A percentile compares a stretch with the other conserved stretches of the same genome.
Evolutionary conservation across 148 eudicot species (phyloP).

Genomic region (Pouteria glomerata): DNA sequence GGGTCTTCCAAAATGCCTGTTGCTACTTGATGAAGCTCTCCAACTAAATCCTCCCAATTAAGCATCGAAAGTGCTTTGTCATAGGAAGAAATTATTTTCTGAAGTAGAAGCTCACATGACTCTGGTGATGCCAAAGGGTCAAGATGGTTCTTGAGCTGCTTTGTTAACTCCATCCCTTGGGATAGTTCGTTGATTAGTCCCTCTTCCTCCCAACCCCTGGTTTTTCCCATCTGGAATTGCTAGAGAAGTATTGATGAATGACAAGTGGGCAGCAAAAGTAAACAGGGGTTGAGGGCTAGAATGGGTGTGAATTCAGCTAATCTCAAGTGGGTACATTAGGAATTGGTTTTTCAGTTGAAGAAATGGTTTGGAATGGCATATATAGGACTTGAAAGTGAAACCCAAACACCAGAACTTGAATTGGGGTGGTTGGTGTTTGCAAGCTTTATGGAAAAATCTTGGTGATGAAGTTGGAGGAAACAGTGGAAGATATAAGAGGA

Average conservation of each 20-base stretch:
- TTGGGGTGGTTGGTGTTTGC: not conserved
- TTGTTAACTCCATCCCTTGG: constrained; percentile 50
- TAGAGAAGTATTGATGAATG: not conserved
- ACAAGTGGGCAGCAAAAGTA: not conserved
- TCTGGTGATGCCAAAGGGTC: constrained; percentile 16
- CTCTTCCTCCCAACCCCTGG: constrained; percentile 15
- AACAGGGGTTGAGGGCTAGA: not conserved
- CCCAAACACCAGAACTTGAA: constrained; percentile 2
- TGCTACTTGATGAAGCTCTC: not conserved
- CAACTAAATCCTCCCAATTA: constrained; percentile 1
- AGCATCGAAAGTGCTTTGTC: constrained; percentile 47
- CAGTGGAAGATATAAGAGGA: constrained; percentile 7
- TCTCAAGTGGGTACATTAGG: not conserved
- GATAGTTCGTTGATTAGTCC: constrained; percentile 41
- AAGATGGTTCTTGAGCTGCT: constrained; percentile 40
- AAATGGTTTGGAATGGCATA: no score
- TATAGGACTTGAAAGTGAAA: no score
- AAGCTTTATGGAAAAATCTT: not conserved
- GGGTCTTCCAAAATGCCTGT: constrained; percentile 7
- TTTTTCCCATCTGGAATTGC: constrained; percentile 24
- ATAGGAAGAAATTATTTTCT: constrained; percentile 51
- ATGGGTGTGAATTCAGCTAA: not conserved
- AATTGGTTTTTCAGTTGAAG: no score
- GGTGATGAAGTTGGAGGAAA: not conserved
- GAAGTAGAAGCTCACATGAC: constrained; percentile 27